phyloP scores from a whole-genome alignment of 768 basidiomycete species.

The Xanthoconium stramineum region DNA sequence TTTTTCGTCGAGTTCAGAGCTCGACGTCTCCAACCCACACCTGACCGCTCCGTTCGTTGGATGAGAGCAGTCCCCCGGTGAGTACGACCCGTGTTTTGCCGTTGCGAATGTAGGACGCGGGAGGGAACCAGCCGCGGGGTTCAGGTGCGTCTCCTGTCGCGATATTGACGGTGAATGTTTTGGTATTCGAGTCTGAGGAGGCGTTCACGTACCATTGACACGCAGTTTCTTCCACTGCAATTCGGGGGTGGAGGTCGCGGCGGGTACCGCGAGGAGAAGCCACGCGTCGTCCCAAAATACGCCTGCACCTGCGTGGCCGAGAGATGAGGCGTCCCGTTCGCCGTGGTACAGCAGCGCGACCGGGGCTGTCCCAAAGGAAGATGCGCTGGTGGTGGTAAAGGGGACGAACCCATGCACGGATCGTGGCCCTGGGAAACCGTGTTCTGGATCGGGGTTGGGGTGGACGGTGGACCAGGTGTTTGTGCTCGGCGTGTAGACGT shows the following conservation, averaged over 20 bases:
- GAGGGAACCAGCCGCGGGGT: conserved; percentile 44
- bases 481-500: conserved; percentile 31
- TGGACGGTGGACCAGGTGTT: conserved; percentile 22
- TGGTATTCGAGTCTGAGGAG: not conserved
- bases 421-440: conserved; percentile 31
- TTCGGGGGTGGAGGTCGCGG: not conserved
- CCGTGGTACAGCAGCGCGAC: conserved; percentile 37
- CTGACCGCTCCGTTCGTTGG: conserved; percentile 40
- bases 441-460: conserved; percentile 24
- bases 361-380: not conserved
- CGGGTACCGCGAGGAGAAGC: conserved; percentile 25
- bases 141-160: conserved; percentile 20
- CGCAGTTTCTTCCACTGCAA: conserved; percentile 30
- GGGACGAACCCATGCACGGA: conserved; percentile 36
- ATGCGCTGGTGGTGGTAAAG: conserved; percentile 5
- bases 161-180: no score
- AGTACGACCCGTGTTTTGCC: conserved; percentile 31
- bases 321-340: conserved; percentile 31
- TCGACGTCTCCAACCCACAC: conserved; percentile 39
- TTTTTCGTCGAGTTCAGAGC: conserved; percentile 2
- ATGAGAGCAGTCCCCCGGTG: conserved; percentile 39
- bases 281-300: conserved; percentile 41
- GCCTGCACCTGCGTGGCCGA: conserved; percentile 40
- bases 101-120: conserved; percentile 23
- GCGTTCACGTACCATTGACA: conserved; percentile 1